A percentile compares a stretch with the other conserved stretches of the same genome.
These are phyloP conservation scores for Eruca vesicaria DNA, from an alignment of 441 rosid species.

Conservation along the genomic window DNA sequence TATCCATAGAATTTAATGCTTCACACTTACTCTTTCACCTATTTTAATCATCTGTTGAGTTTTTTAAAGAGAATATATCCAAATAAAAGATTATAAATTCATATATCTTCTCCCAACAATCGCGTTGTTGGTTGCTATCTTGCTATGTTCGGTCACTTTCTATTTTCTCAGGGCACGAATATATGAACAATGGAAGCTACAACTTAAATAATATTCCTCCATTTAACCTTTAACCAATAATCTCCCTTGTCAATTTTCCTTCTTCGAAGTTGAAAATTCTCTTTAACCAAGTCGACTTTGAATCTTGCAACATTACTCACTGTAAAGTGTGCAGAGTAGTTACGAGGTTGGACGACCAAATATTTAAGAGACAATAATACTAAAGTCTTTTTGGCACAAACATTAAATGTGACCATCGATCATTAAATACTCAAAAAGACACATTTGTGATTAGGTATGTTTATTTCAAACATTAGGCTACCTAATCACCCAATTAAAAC, in stretches of 20 bases:
- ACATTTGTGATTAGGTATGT: slow-evolving; percentile 1
- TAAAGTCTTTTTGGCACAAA: slow-evolving; percentile 14
- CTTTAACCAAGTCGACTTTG: slow-evolving; percentile 23
- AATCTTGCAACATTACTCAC: slow-evolving; percentile 16
- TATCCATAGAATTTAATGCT: slow-evolving; percentile 29
- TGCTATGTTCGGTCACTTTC: slow-evolving; percentile 31
- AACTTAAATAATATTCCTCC: slow-evolving; percentile 16
- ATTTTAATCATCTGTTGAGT: not conserved
- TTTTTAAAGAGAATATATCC: not conserved
- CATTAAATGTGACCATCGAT: slow-evolving; percentile 24
- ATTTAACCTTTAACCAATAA: not conserved
- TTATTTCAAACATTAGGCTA: slow-evolving; percentile 1
- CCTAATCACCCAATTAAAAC: slow-evolving; percentile 15
- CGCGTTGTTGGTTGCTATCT: slow-evolving; percentile 13
- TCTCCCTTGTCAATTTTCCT: slow-evolving; percentile 2
- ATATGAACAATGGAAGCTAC: not conserved
- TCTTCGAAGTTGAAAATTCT: slow-evolving; percentile 15
- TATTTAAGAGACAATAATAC: slow-evolving; percentile 16
- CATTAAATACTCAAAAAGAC: slow-evolving; percentile 21
- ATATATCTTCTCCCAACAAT: slow-evolving; percentile 4
- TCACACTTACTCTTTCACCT: slow-evolving; percentile 36
- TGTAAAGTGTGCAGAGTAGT: slow-evolving; percentile 32
- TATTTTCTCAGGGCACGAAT: not conserved
- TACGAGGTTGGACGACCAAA: slow-evolving; percentile 28
- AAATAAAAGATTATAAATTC: not conserved